Conservation (phyloP, 352 stramenopile genomes). For the Phytophthora citricola region DNA sequence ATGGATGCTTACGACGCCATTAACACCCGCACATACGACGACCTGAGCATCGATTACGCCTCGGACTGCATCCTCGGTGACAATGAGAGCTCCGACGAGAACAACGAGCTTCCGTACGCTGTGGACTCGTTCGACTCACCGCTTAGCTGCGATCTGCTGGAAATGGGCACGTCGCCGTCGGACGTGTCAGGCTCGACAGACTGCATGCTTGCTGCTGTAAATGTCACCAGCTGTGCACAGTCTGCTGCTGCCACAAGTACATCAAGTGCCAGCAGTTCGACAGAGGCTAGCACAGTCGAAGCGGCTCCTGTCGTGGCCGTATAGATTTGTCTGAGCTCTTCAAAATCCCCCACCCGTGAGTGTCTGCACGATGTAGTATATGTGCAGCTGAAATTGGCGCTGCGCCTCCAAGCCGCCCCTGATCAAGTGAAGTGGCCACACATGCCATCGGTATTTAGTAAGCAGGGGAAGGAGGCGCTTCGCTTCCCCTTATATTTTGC, state of each 20-base stretch:
- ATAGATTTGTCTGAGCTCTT: conserved; percentile 18
- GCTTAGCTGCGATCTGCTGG: conserved; percentile 49
- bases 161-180: conserved; percentile 75
- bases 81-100: conserved; percentile 54
- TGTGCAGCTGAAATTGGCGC: conserved; percentile 28
- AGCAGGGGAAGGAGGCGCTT: conserved; percentile 26
- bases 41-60: conserved; percentile 70
- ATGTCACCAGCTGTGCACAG: conserved; percentile 30
- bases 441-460: conserved; percentile 46
- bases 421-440: conserved; percentile 29
- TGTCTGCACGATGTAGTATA: conserved; percentile 36
- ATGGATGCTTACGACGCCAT: conserved; percentile 77
- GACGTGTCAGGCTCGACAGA: conserved; percentile 60
- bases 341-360: conserved; percentile 11
- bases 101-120: conserved; percentile 66
- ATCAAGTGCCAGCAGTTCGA: conserved; percentile 23
- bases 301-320: conserved; percentile 29
- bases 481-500: conserved; percentile 34
- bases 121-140: conserved; percentile 69
- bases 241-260: conserved; percentile 12
- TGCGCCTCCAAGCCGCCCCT: conserved; percentile 18
- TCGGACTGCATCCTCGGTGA: conserved; percentile 78
- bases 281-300: conserved; percentile 25
- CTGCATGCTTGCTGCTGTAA: conserved; percentile 56
- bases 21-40: conserved; percentile 60